Conservation (phyloP, 2,329 filamentous ascomycete genomes). For the Ilyonectria mors-panacis region DNA sequence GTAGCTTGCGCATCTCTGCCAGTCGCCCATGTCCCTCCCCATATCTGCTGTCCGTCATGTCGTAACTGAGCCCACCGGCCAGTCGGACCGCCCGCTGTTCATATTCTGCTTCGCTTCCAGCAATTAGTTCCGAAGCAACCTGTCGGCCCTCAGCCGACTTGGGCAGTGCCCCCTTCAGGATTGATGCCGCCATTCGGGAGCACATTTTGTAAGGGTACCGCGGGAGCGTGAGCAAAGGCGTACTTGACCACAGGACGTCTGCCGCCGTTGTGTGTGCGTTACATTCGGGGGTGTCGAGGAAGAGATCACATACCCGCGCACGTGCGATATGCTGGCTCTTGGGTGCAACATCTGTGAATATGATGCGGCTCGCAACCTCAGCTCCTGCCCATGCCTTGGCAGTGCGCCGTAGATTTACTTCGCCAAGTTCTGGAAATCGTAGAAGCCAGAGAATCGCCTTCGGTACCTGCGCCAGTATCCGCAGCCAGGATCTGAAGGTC, state of each 20-base stretch:
- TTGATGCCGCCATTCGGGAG: conserved; percentile 96
- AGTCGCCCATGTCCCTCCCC: conserved; percentile 77
- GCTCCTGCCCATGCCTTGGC: conserved; percentile 87
- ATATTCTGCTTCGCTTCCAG: conserved; percentile 84
- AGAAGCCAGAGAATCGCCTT: conserved; percentile 95
- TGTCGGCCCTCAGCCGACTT: conserved; percentile 75
- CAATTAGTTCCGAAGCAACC: conserved; percentile 83
- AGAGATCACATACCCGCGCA: conserved; percentile 92
- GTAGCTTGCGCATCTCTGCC: conserved; percentile 81
- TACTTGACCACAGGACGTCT: conserved; percentile 96
- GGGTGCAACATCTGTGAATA: conserved; percentile 97
- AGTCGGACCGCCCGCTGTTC: conserved; percentile 82
- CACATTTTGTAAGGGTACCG: conserved; percentile 99
- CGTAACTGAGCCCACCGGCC: conserved; percentile 75
- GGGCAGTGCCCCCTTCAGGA: conserved; percentile 90
- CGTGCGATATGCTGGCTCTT: conserved; percentile 95
- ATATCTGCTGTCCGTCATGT: conserved; percentile 57
- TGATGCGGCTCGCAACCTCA: conserved; percentile 87
- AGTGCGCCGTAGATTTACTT: conserved; percentile 85
- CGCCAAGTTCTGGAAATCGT: conserved; percentile 95
- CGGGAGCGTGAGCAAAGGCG: conserved; percentile 89
- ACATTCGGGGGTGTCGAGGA: conserved; percentile 97
- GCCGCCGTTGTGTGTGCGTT: conserved; percentile 98
- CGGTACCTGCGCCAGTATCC: conserved; percentile 87
- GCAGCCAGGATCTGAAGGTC: conserved; percentile 95